A percentile compares a stretch with the other conserved stretches of the same genome.
Conservation (phyloP, 208 protist species). For the Sergeia podlipaevii region DNA sequence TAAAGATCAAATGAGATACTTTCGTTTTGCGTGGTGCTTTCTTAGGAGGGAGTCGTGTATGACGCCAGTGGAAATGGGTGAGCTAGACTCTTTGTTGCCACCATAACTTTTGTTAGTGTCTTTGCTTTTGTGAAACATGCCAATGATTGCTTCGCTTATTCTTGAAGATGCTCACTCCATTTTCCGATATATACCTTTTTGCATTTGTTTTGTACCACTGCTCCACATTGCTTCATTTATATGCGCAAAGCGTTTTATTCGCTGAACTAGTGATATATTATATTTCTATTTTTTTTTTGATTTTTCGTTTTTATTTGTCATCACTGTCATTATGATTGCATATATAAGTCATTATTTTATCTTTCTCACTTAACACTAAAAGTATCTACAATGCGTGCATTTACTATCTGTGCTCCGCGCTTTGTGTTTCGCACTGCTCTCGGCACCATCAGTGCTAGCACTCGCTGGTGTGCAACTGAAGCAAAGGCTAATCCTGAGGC, state of each 20-base stretch:
- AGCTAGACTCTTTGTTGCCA: conserved; percentile 77
- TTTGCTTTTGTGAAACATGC: conserved; percentile 5
- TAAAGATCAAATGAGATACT: conserved; percentile 76
- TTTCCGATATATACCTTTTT: conserved; percentile 1
- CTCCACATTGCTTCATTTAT: too few species aligned
- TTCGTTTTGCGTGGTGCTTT: conserved; percentile 88
- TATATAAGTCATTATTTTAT: neutral
- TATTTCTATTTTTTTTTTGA: too few species aligned
- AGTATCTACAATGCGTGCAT: conserved; percentile 17
- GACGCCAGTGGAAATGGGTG: conserved; percentile 74
- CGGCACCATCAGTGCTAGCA: conserved; percentile 14
- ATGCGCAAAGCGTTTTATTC: too few species aligned
- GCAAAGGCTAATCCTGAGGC: conserved; percentile 16
- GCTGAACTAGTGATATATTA: too few species aligned
- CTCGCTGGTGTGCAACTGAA: conserved; percentile 39
- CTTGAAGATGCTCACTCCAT: neutral
- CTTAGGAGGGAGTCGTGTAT: conserved; percentile 69
- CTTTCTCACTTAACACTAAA: neutral
- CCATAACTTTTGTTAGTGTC: conserved; percentile 15
- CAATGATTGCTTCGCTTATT: neutral
- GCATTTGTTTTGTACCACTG: conserved; percentile 5
- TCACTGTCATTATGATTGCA: too few species aligned
- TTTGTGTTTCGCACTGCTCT: conserved; percentile 8
- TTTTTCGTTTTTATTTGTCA: too few species aligned
- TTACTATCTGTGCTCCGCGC: conserved; percentile 12